Percentiles rank a stretch among this genome's conserved stretches.
Conservation (phyloP, 441 rosid species). For the Erodium trifolium region DNA sequence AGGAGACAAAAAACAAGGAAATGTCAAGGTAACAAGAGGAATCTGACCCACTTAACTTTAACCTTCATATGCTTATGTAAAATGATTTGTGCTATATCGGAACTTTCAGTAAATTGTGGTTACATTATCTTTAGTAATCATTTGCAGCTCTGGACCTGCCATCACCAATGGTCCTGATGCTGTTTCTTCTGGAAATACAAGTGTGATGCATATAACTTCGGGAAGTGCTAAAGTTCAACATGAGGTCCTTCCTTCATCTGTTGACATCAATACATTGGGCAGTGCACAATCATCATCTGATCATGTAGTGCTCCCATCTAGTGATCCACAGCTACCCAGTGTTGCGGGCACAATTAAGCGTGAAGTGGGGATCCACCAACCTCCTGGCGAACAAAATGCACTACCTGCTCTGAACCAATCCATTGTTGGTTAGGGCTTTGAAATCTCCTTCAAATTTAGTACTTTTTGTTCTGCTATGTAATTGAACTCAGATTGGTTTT, state of each 20-base stretch:
- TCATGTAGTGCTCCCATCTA: constrained; percentile 48
- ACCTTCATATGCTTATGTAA: constrained; percentile 12
- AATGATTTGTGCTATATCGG: background rate
- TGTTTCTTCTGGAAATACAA: constrained; percentile 35
- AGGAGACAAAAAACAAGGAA: constrained; percentile 44
- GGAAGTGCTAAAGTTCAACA: background rate
- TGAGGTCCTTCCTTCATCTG: constrained; percentile 3
- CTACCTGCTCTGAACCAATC: constrained; percentile 36
- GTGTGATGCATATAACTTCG: constrained; percentile 10
- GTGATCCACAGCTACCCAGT: constrained; percentile 31
- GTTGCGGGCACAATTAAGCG: constrained; percentile 40
- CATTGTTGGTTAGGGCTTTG: constrained; percentile 31
- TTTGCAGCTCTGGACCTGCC: constrained; percentile 40
- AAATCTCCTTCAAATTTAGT: constrained; percentile 9
- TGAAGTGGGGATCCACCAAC: constrained; percentile 38
- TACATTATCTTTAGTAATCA: constrained; percentile 18
- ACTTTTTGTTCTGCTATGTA: constrained; percentile 11
- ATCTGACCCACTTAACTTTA: background rate
- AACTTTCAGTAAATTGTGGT: constrained; percentile 13
- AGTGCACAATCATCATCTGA: constrained; percentile 41
- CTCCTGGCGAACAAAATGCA: constrained; percentile 30
- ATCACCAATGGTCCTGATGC: constrained; percentile 41
- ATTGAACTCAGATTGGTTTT: constrained; percentile 18
- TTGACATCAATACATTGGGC: constrained; percentile 13
- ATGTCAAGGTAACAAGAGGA: constrained; percentile 39